phyloP scores from a whole-genome alignment of 345 rosid species.

The Eucalyptus rudis region DNA sequence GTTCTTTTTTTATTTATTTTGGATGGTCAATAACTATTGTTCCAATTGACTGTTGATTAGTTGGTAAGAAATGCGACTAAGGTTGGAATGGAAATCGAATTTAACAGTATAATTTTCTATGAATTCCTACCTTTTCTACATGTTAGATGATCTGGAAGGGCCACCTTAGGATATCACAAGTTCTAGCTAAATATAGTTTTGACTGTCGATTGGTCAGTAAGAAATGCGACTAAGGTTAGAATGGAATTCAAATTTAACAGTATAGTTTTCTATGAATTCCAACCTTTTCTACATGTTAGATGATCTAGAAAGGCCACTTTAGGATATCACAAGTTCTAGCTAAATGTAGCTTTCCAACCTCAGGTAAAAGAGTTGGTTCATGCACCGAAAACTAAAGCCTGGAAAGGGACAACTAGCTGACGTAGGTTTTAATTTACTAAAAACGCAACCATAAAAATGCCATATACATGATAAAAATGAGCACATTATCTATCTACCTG shows the following conservation, averaged over 20 bases:
- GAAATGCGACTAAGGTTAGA: neutral
- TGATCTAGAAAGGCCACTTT: neutral
- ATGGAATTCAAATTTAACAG: neutral
- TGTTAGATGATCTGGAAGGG: neutral
- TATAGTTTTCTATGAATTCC: neutral
- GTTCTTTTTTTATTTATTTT: neutral
- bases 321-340: neutral
- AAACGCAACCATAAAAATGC: neutral
- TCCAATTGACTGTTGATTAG: neutral
- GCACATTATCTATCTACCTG: constrained; percentile 27
- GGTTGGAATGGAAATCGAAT: neutral
- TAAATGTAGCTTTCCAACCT: neutral
- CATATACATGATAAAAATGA: neutral
- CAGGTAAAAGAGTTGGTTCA: neutral
- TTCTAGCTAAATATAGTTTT: neutral
- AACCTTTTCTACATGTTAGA: neutral
- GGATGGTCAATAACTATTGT: neutral
- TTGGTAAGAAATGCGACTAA: neutral
- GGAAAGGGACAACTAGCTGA: neutral
- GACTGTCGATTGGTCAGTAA: neutral
- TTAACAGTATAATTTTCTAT: neutral
- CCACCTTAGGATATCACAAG: neutral
- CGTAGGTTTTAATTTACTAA: neutral
- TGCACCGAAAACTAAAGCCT: neutral
- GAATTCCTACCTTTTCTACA: neutral